phyloP scores from a whole-genome alignment of 768 basidiomycete genomes.

The Boletus eberwhitei region DNA sequence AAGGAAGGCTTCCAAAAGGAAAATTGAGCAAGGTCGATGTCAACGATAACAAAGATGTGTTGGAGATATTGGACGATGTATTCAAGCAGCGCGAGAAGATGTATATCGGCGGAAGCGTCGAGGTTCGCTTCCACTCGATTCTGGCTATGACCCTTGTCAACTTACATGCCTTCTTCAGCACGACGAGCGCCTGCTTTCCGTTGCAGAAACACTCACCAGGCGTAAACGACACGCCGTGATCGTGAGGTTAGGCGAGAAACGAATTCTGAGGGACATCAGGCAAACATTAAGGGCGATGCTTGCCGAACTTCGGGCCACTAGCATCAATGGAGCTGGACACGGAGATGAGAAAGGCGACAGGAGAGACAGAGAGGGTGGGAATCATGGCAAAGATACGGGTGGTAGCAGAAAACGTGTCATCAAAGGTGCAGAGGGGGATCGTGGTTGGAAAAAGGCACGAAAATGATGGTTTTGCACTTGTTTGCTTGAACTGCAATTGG shows the following conservation, averaged over 20 bases:
- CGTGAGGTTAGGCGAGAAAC: constrained; percentile 80
- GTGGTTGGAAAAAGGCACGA: constrained; percentile 21
- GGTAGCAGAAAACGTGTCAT: constrained; percentile 17
- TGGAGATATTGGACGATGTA: constrained; percentile 48
- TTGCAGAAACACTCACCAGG: constrained; percentile 27
- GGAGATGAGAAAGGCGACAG: neutral
- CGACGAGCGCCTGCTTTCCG: constrained; percentile 42
- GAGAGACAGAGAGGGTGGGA: neutral
- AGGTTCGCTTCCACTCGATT: constrained; percentile 33
- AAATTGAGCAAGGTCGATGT: constrained; percentile 30
- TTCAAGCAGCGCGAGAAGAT: constrained; percentile 50
- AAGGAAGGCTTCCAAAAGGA: constrained; percentile 73
- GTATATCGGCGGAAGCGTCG: constrained; percentile 33
- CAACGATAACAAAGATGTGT: constrained; percentile 24
- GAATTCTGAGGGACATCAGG: constrained; percentile 45
- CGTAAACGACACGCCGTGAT: constrained; percentile 62
- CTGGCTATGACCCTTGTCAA: neutral
- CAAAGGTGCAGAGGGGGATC: constrained; percentile 1
- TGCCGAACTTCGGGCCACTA: neutral
- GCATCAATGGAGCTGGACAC: neutral
- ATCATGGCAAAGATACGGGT: neutral
- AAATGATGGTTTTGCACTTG: constrained; percentile 1
- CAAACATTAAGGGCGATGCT: constrained; percentile 8
- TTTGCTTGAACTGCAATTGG: neutral
- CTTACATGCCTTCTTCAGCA: constrained; percentile 36